phyloP scores from a whole-genome alignment of 495 filamentous ascomycete species.

The Tuber calosporum region DNA sequence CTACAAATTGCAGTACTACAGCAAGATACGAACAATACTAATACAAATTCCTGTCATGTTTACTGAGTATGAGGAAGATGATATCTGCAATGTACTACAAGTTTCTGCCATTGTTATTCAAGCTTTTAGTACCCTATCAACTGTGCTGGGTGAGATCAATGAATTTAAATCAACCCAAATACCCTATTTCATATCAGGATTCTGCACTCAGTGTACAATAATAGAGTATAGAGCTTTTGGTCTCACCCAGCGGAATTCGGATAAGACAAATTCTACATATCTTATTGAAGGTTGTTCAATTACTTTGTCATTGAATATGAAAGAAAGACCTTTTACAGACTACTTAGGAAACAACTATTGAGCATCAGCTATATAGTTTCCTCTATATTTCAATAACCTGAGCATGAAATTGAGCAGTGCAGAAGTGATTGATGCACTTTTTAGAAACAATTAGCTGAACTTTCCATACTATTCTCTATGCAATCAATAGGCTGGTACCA shows the following conservation, averaged over 20 bases:
- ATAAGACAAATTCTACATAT: background rate
- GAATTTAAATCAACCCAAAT: background rate
- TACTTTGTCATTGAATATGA: background rate
- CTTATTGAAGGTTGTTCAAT: background rate
- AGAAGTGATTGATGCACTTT: too few species aligned
- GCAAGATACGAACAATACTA: too few species aligned
- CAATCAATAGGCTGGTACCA: too few species aligned
- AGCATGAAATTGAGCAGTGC: too few species aligned
- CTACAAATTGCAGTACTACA: too few species aligned
- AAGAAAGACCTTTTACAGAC: background rate
- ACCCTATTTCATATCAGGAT: background rate
- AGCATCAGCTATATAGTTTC: too few species aligned
- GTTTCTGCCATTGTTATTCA: background rate
- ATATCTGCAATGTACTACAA: background rate
- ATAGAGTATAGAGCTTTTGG: background rate
- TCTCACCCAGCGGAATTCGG: background rate
- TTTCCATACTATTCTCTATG: too few species aligned
- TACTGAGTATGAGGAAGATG: background rate
- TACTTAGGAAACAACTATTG: too few species aligned
- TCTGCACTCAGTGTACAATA: background rate
- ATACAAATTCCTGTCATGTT: too few species aligned
- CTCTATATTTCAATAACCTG: too few species aligned
- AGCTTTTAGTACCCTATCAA: background rate
- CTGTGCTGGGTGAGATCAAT: background rate
- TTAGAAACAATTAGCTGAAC: too few species aligned